phyloP scores from a whole-genome alignment of 1,284 basidiomycete species.

The Ceratobasidium sp. region DNA sequence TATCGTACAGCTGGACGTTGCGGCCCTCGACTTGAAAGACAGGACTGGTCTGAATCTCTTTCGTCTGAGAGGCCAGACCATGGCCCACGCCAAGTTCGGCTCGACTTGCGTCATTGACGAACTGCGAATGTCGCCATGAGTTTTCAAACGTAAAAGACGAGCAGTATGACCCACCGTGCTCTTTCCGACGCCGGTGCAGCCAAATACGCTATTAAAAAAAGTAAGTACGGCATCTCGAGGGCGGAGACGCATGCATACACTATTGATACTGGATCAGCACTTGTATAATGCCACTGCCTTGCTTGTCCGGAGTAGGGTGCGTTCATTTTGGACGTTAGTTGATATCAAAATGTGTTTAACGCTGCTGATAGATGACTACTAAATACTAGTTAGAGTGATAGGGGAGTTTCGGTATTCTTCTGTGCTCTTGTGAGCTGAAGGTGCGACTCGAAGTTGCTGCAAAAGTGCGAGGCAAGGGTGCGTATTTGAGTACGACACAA shows the following conservation, averaged over 20 bases:
- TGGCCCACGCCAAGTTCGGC: slow-evolving; percentile 53
- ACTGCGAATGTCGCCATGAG: slow-evolving; percentile 2
- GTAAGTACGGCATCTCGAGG: too few relatives aligned
- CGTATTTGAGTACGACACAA: slow-evolving; percentile 4
- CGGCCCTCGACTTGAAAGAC: slow-evolving; percentile 23
- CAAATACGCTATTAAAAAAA: slow-evolving; percentile 26
- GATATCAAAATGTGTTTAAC: background rate
- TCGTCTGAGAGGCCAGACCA: slow-evolving; percentile 59
- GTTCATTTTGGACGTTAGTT: background rate
- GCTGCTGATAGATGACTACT: background rate
- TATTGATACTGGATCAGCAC: background rate
- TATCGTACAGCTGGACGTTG: slow-evolving; percentile 50
- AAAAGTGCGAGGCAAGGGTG: background rate
- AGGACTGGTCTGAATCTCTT: slow-evolving; percentile 50
- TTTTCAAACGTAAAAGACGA: background rate
- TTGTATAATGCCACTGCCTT: background rate
- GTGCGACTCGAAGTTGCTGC: background rate
- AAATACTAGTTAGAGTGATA: background rate
- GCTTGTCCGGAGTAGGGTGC: background rate
- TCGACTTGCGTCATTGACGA: slow-evolving; percentile 47
- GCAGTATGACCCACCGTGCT: slow-evolving; percentile 14
- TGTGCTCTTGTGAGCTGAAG: background rate
- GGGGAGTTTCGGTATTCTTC: background rate
- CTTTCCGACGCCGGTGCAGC: slow-evolving; percentile 40
- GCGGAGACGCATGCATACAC: background rate